Evolutionary conservation across 371 early-diverging fungal genomes (phyloP).

Genomic region (Syncephalastrum racemosum): DNA sequence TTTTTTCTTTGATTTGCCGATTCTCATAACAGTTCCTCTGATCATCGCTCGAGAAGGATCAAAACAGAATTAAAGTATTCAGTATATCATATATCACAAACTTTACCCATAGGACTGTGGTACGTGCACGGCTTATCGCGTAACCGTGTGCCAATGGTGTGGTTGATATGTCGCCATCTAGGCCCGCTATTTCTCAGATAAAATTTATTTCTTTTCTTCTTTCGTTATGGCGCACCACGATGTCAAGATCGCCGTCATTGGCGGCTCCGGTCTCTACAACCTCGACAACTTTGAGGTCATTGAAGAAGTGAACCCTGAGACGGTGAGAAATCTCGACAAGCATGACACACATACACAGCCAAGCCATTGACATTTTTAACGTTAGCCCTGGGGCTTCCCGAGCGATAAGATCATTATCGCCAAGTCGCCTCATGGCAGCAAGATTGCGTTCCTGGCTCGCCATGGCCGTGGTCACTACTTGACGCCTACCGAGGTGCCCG

Average conservation of each 20-base stretch:
- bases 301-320: slow-evolving; percentile 83
- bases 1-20: too few relatives aligned
- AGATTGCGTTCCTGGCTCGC: slow-evolving; percentile 95
- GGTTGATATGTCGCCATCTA: too few relatives aligned
- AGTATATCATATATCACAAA: too few relatives aligned
- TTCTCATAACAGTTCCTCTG: too few relatives aligned
- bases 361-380: neutral
- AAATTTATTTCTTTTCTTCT: too few relatives aligned
- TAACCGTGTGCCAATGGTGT: too few relatives aligned
- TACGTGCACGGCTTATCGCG: too few relatives aligned
- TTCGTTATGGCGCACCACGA: slow-evolving; percentile 26
- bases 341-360: neutral
- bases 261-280: slow-evolving; percentile 94
- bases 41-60: too few relatives aligned
- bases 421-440: slow-evolving; percentile 68
- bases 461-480: slow-evolving; percentile 92
- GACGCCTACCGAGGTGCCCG: slow-evolving; percentile 90
- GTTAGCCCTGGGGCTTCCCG: slow-evolving; percentile 90
- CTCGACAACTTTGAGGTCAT: slow-evolving; percentile 84
- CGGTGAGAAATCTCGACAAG: slow-evolving; percentile 48
- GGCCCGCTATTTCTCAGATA: too few relatives aligned
- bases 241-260: slow-evolving; percentile 90
- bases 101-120: too few relatives aligned
- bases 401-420: slow-evolving; percentile 76
- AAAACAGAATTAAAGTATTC: too few relatives aligned